Evolutionary conservation across 73 alveolate genomes (phyloP).

Genomic region (Uronychia binucleata): DNA sequence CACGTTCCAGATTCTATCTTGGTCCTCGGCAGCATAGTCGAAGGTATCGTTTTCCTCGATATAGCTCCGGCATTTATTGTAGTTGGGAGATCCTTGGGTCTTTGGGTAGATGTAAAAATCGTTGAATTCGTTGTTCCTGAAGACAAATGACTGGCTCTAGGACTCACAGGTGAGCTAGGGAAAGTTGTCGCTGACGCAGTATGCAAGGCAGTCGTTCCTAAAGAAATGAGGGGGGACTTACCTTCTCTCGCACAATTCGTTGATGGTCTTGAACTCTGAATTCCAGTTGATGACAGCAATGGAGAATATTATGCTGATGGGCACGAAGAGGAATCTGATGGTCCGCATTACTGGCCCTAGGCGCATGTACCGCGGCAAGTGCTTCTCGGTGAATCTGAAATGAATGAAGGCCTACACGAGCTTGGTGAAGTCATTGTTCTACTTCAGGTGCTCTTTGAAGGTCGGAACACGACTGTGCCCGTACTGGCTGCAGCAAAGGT

Average conservation of each 20-base stretch:
- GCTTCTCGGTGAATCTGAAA: slow-evolving; percentile 28
- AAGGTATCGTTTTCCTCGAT: slow-evolving; percentile 35
- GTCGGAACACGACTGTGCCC: slow-evolving; percentile 57
- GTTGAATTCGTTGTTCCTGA: slow-evolving; percentile 54
- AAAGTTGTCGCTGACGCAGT: slow-evolving; percentile 61
- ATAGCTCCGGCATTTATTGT: slow-evolving; percentile 21
- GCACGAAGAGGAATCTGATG: slow-evolving; percentile 61
- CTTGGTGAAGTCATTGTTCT: slow-evolving; percentile 67
- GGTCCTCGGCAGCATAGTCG: slow-evolving; percentile 48
- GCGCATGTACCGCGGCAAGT: slow-evolving; percentile 71
- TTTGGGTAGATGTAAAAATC: slow-evolving; percentile 40
- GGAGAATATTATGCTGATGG: slow-evolving; percentile 38
- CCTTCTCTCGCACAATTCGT: slow-evolving; percentile 37
- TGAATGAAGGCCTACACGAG: slow-evolving; percentile 8
- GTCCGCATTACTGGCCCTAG: slow-evolving; percentile 35
- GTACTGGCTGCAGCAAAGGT: slow-evolving; percentile 44
- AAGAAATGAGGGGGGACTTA: neutral
- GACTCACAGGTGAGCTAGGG: slow-evolving; percentile 45
- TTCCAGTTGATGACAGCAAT: slow-evolving; percentile 19
- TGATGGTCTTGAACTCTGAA: slow-evolving; percentile 15
- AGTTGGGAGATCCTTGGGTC: slow-evolving; percentile 30
- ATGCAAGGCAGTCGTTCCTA: slow-evolving; percentile 43
- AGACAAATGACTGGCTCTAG: slow-evolving; percentile 6
- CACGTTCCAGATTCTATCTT: slow-evolving; percentile 60
- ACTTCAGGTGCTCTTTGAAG: slow-evolving; percentile 57